phyloP scores from a whole-genome alignment of 805 yeast genomes.

The Torulaspora franciscae region DNA sequence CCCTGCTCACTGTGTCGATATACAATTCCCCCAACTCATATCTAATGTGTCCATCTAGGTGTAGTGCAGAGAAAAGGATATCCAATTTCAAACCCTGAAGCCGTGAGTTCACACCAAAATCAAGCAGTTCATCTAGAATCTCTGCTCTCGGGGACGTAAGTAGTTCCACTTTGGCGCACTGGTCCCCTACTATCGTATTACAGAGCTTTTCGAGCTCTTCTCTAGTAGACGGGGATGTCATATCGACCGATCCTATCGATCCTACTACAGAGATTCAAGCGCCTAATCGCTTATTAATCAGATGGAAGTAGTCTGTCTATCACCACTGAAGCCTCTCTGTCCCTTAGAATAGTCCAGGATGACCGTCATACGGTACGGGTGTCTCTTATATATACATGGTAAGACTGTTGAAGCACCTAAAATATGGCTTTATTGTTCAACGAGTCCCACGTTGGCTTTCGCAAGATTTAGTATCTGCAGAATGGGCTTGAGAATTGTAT shows the following conservation, averaged over 20 bases:
- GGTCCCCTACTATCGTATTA: constrained; percentile 20
- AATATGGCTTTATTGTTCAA: too few species aligned
- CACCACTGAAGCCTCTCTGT: neutral
- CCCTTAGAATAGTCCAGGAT: constrained; percentile 2
- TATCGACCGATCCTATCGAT: neutral
- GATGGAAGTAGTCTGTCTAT: neutral
- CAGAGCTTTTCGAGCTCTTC: constrained; percentile 12
- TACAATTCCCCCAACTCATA: constrained; percentile 20
- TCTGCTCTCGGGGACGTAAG: constrained; percentile 7
- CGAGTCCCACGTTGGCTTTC: too few species aligned
- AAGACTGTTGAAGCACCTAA: neutral
- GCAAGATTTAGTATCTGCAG: too few species aligned
- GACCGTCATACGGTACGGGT: constrained; percentile 6
- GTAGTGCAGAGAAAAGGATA: constrained; percentile 18
- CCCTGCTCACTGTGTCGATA: constrained; percentile 10
- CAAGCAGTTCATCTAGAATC: constrained; percentile 11
- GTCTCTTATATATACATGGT: neutral
- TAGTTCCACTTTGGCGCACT: constrained; percentile 18
- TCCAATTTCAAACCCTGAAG: constrained; percentile 22
- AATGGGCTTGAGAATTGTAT: too few species aligned
- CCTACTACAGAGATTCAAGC: neutral
- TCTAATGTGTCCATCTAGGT: constrained; percentile 21
- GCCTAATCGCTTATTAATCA: neutral
- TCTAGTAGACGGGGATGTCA: neutral
- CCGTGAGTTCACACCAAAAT: constrained; percentile 2